A percentile compares a stretch with the other conserved stretches of the same genome.
These are phyloP conservation scores for Carex parvula DNA, from an alignment of 176 grass and related monocot species.

Conservation along the genomic window DNA sequence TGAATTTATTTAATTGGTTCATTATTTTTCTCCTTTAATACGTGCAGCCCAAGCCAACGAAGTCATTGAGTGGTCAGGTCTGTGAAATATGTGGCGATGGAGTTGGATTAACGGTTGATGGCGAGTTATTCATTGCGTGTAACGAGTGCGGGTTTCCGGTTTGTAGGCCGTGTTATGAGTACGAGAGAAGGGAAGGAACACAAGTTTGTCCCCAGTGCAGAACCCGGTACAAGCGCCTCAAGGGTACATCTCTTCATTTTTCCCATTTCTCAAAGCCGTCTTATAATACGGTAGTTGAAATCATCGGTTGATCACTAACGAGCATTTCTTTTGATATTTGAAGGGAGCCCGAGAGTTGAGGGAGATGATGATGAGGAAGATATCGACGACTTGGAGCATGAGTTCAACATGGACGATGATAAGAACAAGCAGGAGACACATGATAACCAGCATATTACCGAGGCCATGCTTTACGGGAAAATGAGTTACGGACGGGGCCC, in stretches of 20 bases:
- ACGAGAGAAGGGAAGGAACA: constrained; percentile 92
- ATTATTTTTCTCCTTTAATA: background rate
- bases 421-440: constrained; percentile 29
- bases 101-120: constrained; percentile 74
- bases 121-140: constrained; percentile 88
- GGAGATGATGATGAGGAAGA: constrained; percentile 93
- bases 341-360: constrained; percentile 72
- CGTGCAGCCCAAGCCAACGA: constrained; percentile 57
- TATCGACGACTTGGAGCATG: constrained; percentile 87
- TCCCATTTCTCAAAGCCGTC: background rate
- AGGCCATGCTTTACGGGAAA: constrained; percentile 88
- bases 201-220: constrained; percentile 96
- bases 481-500: constrained; percentile 84
- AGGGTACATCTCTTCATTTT: constrained; percentile 40
- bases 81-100: constrained; percentile 97
- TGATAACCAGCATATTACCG: constrained; percentile 69
- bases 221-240: constrained; percentile 98
- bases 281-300: background rate
- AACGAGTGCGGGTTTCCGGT: constrained; percentile 99
- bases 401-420: constrained; percentile 86
- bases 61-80: constrained; percentile 82
- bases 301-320: background rate
- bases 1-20: background rate
- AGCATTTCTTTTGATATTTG: background rate
- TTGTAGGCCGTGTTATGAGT: constrained; percentile 97